Base-by-base conservation (phyloP, 73 alveolate species). In the Paramecium tetraurelia region DNA sequence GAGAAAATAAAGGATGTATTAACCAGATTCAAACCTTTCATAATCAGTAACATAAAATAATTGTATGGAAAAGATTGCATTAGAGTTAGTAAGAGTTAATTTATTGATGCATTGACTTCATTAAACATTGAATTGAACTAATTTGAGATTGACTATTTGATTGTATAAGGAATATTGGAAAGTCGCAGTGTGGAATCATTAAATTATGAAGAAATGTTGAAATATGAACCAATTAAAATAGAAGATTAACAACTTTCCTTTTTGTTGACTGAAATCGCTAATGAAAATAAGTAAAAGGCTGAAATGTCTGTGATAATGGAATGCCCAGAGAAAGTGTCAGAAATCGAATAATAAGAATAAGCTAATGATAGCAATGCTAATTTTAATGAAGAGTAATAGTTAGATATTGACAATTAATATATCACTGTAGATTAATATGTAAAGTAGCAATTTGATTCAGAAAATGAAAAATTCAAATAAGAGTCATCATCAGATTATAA, bases 1-100 rank as follows among this genome's bases (percentile, higher is more conserved):
- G 89, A 77, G 14, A 77, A 77, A 21, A 12, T 77, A 21, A 38
- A 77, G 16, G 89, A 77, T 77, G 70, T 38, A 5, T 41, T 77
- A 44, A 77, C 89, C 2, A 77, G 72, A 77, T 77, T 46, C 12
- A 80, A 80, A 41, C 72, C 70, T 2, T 80, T 80, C 27, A 41
- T 80, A 2, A 22, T 80, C 3, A 80, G 72, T 80, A 44, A 40
- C 16, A 80, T 80, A 10, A 40, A 41, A 20, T 80, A 80, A 46
- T 20, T 80, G 16, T n/a, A 40, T 80, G 75, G 75, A 24, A 10
- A 41, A 46, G 57, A 80, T 1, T 33, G 63, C 12, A 43, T 43
- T 9, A 80, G 90, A 22, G 72, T 80, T 44, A 80, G 90, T 80
- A 80, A 80, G 18, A 63, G 21, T 40, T 43, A 80, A 80, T 80